These are phyloP conservation scores for Fraxinus americana DNA, from an alignment of 257 asterid genomes.

Conservation along the genomic window DNA sequence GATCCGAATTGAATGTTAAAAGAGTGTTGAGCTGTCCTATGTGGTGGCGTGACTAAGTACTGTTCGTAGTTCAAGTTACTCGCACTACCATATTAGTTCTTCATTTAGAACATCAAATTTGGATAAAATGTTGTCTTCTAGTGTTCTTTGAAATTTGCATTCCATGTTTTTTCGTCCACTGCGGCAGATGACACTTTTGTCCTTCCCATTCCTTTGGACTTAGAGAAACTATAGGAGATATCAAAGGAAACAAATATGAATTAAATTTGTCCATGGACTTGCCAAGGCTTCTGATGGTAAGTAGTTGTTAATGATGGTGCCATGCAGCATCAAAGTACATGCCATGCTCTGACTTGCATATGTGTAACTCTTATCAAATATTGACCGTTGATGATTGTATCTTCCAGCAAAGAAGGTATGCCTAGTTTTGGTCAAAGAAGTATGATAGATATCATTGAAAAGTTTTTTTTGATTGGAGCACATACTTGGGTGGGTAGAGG, in stretches of 20 bases:
- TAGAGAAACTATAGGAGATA: neutral
- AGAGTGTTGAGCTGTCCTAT: neutral
- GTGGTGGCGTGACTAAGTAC: neutral
- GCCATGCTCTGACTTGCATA: neutral
- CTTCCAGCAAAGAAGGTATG: neutral
- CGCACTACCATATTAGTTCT: neutral
- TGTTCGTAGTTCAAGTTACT: neutral
- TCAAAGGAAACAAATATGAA: too few species aligned
- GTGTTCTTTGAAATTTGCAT: neutral
- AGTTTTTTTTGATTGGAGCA: neutral
- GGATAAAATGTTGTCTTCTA: neutral
- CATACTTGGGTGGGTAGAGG: neutral
- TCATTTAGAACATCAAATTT: neutral
- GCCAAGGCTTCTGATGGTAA: neutral
- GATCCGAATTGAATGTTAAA: neutral
- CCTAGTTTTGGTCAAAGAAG: neutral
- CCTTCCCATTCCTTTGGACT: neutral
- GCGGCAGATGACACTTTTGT: neutral
- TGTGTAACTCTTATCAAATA: too few species aligned
- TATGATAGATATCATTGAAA: neutral
- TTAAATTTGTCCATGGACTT: neutral
- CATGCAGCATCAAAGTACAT: neutral
- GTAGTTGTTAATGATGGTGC: neutral
- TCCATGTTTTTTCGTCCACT: too few species aligned
- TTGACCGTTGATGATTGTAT: neutral